phyloP scores from a whole-genome alignment of 768 basidiomycete genomes.

The Amanita jacksonii region DNA sequence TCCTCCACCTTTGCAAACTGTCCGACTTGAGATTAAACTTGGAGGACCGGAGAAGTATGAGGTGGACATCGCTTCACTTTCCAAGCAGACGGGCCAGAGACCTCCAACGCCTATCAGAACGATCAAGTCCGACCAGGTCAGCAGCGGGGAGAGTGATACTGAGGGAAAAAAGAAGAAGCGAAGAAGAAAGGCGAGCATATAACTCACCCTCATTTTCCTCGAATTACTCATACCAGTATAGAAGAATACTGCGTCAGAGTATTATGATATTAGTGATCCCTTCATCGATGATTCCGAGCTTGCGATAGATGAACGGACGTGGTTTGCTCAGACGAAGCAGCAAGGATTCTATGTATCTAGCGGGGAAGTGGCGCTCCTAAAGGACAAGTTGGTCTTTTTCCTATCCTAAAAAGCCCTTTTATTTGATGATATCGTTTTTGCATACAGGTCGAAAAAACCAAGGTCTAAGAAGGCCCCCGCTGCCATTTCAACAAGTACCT shows the following conservation, averaged over 20 bases:
- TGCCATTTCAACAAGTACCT: not conserved
- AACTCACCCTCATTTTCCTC: no score
- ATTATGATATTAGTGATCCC: constrained; percentile 87
- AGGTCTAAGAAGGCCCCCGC: constrained; percentile 49
- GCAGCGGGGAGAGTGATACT: constrained; percentile 46
- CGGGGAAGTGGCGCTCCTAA: constrained; percentile 80
- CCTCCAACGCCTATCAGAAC: constrained; percentile 40
- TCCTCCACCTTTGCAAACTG: constrained; percentile 43
- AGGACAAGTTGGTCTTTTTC: constrained; percentile 46
- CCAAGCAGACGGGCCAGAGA: constrained; percentile 60
- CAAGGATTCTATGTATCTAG: constrained; percentile 88
- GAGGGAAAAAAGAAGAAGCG: constrained; percentile 26
- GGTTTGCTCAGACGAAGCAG: constrained; percentile 86
- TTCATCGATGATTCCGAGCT: constrained; percentile 98
- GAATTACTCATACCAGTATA: no score
- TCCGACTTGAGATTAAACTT: constrained; percentile 58
- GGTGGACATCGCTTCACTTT: constrained; percentile 49
- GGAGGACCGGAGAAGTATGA: constrained; percentile 72
- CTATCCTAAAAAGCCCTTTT: constrained; percentile 10
- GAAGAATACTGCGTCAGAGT: constrained; percentile 52
- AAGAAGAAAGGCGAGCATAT: constrained; percentile 26
- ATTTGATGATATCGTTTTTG: constrained; percentile 6
- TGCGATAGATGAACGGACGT: constrained; percentile 82
- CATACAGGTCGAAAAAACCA: constrained; percentile 52
- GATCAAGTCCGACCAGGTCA: constrained; percentile 19